These are phyloP conservation scores for Microthlaspi erraticum DNA, from an alignment of 345 rosid species.

Conservation along the genomic window DNA sequence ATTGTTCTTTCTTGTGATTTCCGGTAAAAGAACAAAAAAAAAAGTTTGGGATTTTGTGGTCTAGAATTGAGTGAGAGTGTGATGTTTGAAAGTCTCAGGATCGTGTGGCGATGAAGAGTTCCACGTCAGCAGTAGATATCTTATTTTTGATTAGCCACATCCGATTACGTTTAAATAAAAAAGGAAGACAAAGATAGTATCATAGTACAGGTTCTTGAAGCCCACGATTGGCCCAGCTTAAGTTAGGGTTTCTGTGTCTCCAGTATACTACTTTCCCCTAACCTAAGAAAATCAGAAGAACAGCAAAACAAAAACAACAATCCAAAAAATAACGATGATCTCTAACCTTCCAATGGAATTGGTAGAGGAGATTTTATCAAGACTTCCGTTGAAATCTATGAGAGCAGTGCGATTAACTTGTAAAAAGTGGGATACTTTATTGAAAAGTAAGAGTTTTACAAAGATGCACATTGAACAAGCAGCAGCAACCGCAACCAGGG, in stretches of 20 bases:
- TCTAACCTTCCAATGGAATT: not conserved
- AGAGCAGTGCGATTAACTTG: not conserved
- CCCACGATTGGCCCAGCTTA: not conserved
- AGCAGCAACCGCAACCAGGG: not conserved
- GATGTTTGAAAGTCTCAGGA: slow-evolving; percentile 27
- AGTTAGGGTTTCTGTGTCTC: not conserved
- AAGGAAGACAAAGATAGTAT: not conserved
- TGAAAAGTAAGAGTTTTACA: not conserved
- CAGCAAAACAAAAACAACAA: not conserved
- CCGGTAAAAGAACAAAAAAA: not conserved
- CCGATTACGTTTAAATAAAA: not conserved
- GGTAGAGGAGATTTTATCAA: not conserved
- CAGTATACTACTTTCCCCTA: not conserved
- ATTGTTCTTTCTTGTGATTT: slow-evolving; percentile 8
- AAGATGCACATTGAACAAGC: not conserved
- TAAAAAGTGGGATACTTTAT: not conserved
- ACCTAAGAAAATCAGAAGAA: not conserved
- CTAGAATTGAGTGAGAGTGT: slow-evolving; percentile 29
- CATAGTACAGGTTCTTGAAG: not conserved
- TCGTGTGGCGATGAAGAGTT: slow-evolving; percentile 30
- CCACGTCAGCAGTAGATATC: slow-evolving; percentile 39
- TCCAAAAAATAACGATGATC: not conserved
- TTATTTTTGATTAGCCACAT: not conserved
- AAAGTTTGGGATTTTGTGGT: slow-evolving; percentile 30
- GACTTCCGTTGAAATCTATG: not conserved